A percentile compares a stretch with the other conserved stretches of the same genome.
phyloP scores from a whole-genome alignment of 2,329 filamentous ascomycete genomes.

The Beauveria medogensis region DNA sequence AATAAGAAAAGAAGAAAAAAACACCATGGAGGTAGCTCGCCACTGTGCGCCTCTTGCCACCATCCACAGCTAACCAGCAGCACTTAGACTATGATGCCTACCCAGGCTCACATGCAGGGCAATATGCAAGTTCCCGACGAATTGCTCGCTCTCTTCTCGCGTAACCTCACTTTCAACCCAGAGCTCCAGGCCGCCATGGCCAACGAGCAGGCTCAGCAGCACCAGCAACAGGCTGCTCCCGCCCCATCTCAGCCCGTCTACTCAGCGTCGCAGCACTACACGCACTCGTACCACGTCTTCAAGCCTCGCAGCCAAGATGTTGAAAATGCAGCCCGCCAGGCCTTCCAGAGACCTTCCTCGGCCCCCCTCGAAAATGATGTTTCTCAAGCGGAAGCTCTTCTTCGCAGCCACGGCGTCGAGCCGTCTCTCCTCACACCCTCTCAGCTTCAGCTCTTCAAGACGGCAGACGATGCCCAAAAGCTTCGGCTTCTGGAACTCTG shows the following conservation, averaged over 20 bases:
- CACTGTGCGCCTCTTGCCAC: neutral
- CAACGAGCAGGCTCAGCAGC: conserved; percentile 23
- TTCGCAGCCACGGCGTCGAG: conserved; percentile 62
- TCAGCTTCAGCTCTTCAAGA: conserved; percentile 71
- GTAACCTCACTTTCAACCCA: conserved; percentile 59
- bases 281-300: conserved; percentile 60
- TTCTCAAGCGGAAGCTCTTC: conserved; percentile 46
- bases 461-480: conserved; percentile 64
- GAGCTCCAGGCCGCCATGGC: conserved; percentile 21
- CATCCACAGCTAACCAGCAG: neutral
- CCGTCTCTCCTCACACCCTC: conserved; percentile 59
- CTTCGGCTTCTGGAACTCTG: conserved; percentile 74
- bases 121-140: conserved; percentile 68
- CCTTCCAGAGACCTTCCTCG: conserved; percentile 39
- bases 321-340: conserved; percentile 19
- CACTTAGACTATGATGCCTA: conserved; percentile 29
- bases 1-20: neutral
- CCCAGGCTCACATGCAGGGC: conserved; percentile 25
- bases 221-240: conserved; percentile 7
- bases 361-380: conserved; percentile 42
- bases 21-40: conserved; percentile 7
- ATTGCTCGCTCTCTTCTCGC: conserved; percentile 69
- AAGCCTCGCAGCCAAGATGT: conserved; percentile 26
- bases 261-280: conserved; percentile 74
- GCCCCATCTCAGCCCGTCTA: conserved; percentile 46